Conservation (phyloP, 306 rosid genomes). For the Crataegus laevigata region DNA sequence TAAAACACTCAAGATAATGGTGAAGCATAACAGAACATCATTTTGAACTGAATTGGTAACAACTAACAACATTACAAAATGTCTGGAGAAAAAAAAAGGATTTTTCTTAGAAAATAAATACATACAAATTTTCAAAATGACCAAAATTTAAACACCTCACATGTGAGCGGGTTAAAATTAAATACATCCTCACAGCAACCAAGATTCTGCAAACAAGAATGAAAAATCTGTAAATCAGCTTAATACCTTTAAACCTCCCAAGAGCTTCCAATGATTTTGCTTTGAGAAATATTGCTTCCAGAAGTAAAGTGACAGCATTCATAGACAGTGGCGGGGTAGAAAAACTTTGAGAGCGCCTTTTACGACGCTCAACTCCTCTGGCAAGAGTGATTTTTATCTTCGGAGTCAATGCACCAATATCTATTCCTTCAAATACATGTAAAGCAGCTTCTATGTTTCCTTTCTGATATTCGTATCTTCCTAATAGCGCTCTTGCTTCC, state of each 20-base stretch:
- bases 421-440: constrained; percentile 85
- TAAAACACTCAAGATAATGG: not conserved
- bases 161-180: constrained; percentile 6
- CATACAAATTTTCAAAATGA: not conserved
- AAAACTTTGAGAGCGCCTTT: constrained; percentile 47
- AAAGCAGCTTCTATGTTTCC: constrained; percentile 88
- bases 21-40: not conserved
- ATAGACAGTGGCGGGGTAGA: constrained; percentile 54
- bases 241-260: constrained; percentile 74
- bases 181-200: constrained; percentile 11
- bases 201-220: constrained; percentile 10
- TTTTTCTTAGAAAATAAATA: not conserved
- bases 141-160: not conserved
- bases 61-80: not conserved
- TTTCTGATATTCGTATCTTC: constrained; percentile 87
- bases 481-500: constrained; percentile 96
- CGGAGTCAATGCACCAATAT: constrained; percentile 50
- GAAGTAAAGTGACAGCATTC: constrained; percentile 62
- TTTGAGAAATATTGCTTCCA: constrained; percentile 82
- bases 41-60: not conserved
- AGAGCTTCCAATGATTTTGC: constrained; percentile 69
- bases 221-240: constrained; percentile 10
- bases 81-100: not conserved
- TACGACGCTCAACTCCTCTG: constrained; percentile 40
- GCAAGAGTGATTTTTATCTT: constrained; percentile 65